Evolutionary conservation across 1,139 yeast genomes (phyloP).

Genomic region (Kluyveromyces sp.): DNA sequence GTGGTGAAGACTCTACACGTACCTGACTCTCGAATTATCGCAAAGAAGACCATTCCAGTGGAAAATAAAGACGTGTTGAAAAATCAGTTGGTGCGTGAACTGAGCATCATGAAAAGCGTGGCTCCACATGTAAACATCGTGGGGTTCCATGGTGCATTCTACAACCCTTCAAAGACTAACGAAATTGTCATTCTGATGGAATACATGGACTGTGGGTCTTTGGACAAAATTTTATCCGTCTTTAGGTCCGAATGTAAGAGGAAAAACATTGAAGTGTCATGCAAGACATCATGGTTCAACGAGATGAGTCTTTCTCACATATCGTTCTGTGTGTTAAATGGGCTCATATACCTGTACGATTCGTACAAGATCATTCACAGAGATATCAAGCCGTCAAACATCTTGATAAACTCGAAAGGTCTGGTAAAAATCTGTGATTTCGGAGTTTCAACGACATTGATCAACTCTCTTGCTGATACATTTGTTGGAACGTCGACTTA

Average conservation of each 20-base stretch:
- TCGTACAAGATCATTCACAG: constrained; percentile 84
- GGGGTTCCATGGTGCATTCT: constrained; percentile 84
- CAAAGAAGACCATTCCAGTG: constrained; percentile 79
- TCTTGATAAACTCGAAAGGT: constrained; percentile 70
- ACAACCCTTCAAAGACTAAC: constrained; percentile 27
- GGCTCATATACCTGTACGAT: constrained; percentile 73
- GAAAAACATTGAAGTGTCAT: constrained; percentile 19
- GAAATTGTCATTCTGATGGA: constrained; percentile 77
- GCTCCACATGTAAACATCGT: constrained; percentile 71
- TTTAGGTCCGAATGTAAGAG: constrained; percentile 25
- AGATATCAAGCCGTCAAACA: constrained; percentile 89
- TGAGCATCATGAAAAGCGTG: constrained; percentile 87
- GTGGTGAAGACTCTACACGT: constrained; percentile 84
- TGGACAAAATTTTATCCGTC: constrained; percentile 64
- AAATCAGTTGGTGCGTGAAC: constrained; percentile 80
- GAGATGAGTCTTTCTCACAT: constrained; percentile 66
- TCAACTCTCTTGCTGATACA: constrained; percentile 90
- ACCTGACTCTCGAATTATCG: constrained; percentile 85
- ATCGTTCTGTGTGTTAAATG: constrained; percentile 70
- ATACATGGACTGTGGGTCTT: constrained; percentile 89
- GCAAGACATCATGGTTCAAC: constrained; percentile 43
- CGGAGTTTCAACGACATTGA: constrained; percentile 87
- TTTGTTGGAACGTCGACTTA: constrained; percentile 96
- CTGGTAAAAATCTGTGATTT: constrained; percentile 83
- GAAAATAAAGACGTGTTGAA: constrained; percentile 78